phyloP scores from a whole-genome alignment of 139 green algal species.

The Asterochloris sp. region DNA sequence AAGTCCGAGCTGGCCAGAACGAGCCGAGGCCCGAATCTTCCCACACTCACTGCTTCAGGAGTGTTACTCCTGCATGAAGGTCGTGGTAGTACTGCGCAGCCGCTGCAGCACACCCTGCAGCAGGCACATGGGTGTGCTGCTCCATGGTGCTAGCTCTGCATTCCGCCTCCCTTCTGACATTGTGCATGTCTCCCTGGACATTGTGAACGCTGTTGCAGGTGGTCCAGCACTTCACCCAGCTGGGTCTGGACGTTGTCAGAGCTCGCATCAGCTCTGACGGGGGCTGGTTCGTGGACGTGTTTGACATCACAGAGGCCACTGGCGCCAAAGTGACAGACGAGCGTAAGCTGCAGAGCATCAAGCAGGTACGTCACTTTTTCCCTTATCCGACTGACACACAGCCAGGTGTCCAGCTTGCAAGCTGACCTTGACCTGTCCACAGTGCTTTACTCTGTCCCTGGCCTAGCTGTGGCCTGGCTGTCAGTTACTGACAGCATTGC shows the following conservation, averaged over 20 bases:
- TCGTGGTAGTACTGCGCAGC: no score
- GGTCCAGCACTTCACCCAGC: constrained; percentile 93
- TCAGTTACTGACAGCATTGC: neutral
- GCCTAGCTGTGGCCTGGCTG: neutral
- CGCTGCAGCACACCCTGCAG: neutral
- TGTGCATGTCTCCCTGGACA: neutral
- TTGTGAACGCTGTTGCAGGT: constrained; percentile 57
- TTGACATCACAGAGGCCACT: constrained; percentile 77
- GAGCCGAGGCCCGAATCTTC: no score
- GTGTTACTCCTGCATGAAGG: no score
- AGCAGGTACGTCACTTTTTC: constrained; percentile 36
- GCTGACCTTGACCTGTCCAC: neutral
- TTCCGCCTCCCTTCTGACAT: neutral
- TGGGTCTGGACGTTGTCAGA: constrained; percentile 78
- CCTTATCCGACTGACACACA: neutral
- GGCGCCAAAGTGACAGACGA: constrained; percentile 72
- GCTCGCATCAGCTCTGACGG: constrained; percentile 88
- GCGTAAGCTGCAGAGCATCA: constrained; percentile 74
- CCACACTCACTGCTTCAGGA: no score
- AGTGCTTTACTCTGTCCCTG: neutral
- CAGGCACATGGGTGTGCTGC: neutral
- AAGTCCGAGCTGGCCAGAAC: no score
- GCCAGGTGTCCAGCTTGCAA: neutral
- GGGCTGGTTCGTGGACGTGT: constrained; percentile 97
- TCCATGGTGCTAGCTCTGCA: neutral